Base-by-base conservation (phyloP, 257 asterid species). In the Cinchona pubescens region DNA sequence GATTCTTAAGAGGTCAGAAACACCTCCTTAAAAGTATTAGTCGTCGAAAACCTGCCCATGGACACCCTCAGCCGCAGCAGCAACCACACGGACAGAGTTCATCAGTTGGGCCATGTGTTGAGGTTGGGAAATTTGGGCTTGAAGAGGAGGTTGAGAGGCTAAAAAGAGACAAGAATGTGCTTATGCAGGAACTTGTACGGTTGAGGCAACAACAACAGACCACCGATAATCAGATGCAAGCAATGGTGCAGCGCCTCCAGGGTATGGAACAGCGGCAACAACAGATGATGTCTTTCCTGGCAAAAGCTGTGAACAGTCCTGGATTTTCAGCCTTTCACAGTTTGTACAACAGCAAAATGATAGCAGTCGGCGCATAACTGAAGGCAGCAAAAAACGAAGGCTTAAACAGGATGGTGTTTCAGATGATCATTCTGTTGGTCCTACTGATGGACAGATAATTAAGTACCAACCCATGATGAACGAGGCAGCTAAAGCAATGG, bases 261-360 rank as follows among this genome's bases (percentile, higher is more conserved):
- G 98, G 96, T 56, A 94, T 94, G 99, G 99, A 94, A 76, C 99
- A 89, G 75, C 89, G 97, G 60, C 99, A 94, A 68, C 97, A 92
- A 73, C 97, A 92, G 77, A 92, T 94, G 97, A 94, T 94, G 97
- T 87, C 97, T 13, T 94, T 94, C 85, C 87, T 94, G 35, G 97
- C 97, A n/a, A 94, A 94, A 73, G 97, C 97, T 3, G 94, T 94
- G 51, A 94, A 94, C 82, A 92, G 96, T 79, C 97, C 99, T 65
- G 96, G 92, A 40, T 92, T 94, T 83, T 88, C 92, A 62, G 90
- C 96, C n/a, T n/a, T n/a, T n/a, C n/a, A 35, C 97, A 90, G 75
- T 90, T 92, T 74, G 90, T 94, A 80, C 97, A 87, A 68, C 97
- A 92, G 82, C 97, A 92, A 73, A 92, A 79, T 69, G 96, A 94